Evolutionary conservation across 306 rosid species (phyloP).

Genomic region (Pterocarpus santalinus): DNA sequence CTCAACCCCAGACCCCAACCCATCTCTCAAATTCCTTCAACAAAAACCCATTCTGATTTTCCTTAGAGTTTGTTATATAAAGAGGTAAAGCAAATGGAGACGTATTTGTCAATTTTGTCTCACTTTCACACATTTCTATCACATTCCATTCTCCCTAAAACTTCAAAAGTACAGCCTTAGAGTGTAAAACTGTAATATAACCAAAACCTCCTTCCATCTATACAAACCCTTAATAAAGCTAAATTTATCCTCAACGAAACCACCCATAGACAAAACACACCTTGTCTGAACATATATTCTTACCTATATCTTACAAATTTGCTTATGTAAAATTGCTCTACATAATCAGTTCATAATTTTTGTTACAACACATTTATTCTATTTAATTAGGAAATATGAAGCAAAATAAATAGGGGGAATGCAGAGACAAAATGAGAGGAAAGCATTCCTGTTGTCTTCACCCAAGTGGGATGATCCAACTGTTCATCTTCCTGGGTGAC

Average conservation of each 20-base stretch:
- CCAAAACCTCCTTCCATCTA: constrained; percentile 15
- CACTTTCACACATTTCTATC: background rate
- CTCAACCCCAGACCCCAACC: background rate
- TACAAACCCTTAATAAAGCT: constrained; percentile 29
- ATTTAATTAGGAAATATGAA: constrained; percentile 20
- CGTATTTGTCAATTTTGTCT: background rate
- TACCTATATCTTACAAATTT: constrained; percentile 3
- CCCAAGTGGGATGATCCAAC: constrained; percentile 60
- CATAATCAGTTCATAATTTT: constrained; percentile 13
- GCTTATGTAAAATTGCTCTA: constrained; percentile 20
- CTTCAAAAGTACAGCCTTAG: constrained; percentile 18
- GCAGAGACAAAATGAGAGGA: constrained; percentile 45
- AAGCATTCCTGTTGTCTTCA: constrained; percentile 49
- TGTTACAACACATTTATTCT: background rate
- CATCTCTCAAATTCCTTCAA: constrained; percentile 5
- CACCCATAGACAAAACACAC: constrained; percentile 12
- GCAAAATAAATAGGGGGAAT: constrained; percentile 19
- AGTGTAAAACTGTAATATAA: background rate
- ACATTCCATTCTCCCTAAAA: background rate
- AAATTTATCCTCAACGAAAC: constrained; percentile 20
- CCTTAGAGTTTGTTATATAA: background rate
- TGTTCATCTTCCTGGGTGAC: constrained; percentile 57
- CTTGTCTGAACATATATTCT: background rate
- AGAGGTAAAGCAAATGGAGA: background rate
- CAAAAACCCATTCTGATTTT: background rate